Percentiles rank a stretch among this genome's conserved stretches.
Evolutionary conservation across 305 asterid genomes (phyloP).

Genomic region (Fraxinus ornus): DNA sequence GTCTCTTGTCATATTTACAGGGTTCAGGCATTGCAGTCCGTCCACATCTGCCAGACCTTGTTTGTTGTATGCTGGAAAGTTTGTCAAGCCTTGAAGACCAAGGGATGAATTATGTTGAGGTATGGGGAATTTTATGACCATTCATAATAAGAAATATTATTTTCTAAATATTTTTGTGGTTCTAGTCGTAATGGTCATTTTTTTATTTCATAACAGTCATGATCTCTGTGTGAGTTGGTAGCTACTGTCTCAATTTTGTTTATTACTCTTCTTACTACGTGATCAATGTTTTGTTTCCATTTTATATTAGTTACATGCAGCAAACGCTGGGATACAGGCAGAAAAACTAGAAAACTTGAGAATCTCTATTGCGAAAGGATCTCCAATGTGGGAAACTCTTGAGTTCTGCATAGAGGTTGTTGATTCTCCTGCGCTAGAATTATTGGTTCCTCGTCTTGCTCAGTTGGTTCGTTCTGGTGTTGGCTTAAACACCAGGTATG

Average conservation of each 20-base stretch:
- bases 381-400: conserved; percentile 99
- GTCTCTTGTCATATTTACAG: conserved; percentile 39
- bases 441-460: conserved; percentile 84
- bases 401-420: conserved; percentile 87
- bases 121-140: conserved; percentile 33
- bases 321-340: conserved; percentile 85
- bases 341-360: conserved; percentile 93
- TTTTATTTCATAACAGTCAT: conserved; percentile 16
- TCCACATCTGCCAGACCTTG: conserved; percentile 87
- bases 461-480: conserved; percentile 84
- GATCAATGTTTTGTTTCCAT: conserved; percentile 15
- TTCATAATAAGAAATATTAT: conserved; percentile 1
- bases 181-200: not conserved
- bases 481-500: conserved; percentile 93
- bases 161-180: not conserved
- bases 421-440: conserved; percentile 75
- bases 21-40: conserved; percentile 94
- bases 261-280: conserved; percentile 16
- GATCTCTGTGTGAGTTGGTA: conserved; percentile 18
- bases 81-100: conserved; percentile 98
- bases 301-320: conserved; percentile 77
- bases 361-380: conserved; percentile 86
- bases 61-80: conserved; percentile 98
- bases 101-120: conserved; percentile 98
- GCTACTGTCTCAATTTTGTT: conserved; percentile 16